Conservation (phyloP, 2,329 filamentous ascomycete species). For the Trichoderma polysporum region DNA sequence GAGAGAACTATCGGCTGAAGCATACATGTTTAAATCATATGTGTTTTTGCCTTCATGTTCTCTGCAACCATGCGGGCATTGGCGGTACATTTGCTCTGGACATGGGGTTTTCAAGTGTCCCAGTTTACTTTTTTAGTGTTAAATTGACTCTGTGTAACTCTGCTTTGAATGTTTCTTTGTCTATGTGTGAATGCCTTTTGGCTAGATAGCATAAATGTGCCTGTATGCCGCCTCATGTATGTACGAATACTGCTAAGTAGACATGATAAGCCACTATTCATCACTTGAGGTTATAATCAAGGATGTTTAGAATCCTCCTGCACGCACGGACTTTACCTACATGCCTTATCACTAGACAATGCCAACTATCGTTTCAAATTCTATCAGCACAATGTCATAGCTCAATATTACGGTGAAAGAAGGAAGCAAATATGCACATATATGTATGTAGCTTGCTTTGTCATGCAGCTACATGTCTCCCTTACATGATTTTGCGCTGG, state of each 20-base stretch:
- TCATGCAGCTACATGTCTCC: background rate
- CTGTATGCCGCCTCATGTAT: no score
- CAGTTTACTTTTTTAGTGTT: background rate
- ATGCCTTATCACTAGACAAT: background rate
- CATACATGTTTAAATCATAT: background rate
- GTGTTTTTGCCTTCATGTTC: background rate
- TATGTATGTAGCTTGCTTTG: background rate
- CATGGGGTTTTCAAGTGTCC: background rate
- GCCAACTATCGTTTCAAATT: background rate
- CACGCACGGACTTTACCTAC: background rate
- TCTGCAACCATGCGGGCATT: background rate
- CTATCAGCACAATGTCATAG: background rate
- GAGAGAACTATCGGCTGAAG: background rate
- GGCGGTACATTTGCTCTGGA: background rate
- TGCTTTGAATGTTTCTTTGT: background rate
- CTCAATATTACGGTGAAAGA: background rate
- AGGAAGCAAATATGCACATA: background rate
- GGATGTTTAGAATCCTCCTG: background rate
- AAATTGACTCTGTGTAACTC: background rate
- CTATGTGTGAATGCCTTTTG: background rate
- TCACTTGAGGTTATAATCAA: background rate
- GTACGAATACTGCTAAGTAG: background rate
- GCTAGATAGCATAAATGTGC: background rate
- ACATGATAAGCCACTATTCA: background rate
- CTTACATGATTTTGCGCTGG: background rate